Evolutionary conservation across 108 stramenopile genomes (phyloP).

Genomic region (Stephanodiscus minutulus): DNA sequence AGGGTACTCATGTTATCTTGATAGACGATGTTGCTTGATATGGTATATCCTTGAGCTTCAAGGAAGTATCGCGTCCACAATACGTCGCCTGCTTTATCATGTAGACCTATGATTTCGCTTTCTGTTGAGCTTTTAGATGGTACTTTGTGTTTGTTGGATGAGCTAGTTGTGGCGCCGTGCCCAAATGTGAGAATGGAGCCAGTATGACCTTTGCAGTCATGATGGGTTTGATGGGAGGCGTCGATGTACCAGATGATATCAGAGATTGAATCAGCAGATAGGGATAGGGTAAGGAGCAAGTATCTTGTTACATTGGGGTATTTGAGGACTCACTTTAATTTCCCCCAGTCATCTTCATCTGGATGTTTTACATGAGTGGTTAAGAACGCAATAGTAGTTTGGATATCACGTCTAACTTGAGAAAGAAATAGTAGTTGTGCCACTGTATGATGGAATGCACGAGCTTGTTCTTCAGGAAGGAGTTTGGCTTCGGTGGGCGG

Average conservation of each 20-base stretch:
- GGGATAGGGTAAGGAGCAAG: neutral
- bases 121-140: no score
- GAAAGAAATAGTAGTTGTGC: constrained; percentile 17
- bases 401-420: constrained; percentile 15
- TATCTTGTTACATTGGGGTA: no score
- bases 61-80: constrained; percentile 9
- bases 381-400: constrained; percentile 20
- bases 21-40: constrained; percentile 8
- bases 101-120: no score
- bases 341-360: constrained; percentile 33
- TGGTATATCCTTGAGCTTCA: constrained; percentile 9
- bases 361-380: constrained; percentile 20
- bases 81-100: no score
- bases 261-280: neutral
- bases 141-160: no score
- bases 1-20: constrained; percentile 27
- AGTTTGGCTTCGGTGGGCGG: neutral
- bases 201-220: constrained; percentile 52
- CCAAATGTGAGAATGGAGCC: constrained; percentile 50
- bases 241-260: constrained; percentile 26
- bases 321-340: neutral
- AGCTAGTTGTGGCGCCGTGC: constrained; percentile 16
- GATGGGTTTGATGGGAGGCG: constrained; percentile 34
- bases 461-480: neutral
- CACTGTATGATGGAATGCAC: neutral